These are phyloP conservation scores for Xerocomus amazonicus DNA, from an alignment of 1,284 basidiomycete species.

Conservation along the genomic window DNA sequence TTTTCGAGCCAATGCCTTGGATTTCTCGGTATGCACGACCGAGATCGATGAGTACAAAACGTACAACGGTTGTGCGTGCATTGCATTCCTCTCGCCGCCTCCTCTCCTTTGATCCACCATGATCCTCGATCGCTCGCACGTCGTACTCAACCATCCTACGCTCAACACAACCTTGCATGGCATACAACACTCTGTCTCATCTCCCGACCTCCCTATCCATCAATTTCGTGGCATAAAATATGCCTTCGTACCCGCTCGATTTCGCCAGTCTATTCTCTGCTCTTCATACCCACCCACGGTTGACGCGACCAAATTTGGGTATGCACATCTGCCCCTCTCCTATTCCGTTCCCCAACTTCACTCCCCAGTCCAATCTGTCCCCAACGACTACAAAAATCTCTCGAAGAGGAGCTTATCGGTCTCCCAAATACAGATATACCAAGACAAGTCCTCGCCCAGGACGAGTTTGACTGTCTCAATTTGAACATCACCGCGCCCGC, in stretches of 20 bases:
- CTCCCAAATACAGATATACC: conserved; percentile 53
- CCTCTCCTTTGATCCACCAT: conserved; percentile 15
- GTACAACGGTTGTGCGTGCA: conserved; percentile 5
- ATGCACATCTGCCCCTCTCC: conserved; percentile 14
- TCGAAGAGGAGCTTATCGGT: conserved; percentile 62
- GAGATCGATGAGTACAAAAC: conserved; percentile 25
- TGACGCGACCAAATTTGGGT: conserved; percentile 66
- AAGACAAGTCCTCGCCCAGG: conserved; percentile 52
- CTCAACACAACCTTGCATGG: conserved; percentile 65
- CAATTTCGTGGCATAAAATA: conserved; percentile 76
- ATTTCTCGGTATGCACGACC: conserved; percentile 21
- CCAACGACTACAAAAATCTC: conserved; percentile 46
- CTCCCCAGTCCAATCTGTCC: conserved; percentile 65
- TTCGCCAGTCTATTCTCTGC: conserved; percentile 63
- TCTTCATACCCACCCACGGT: conserved; percentile 53
- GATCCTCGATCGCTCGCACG: conserved; percentile 26
- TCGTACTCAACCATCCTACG: conserved; percentile 44
- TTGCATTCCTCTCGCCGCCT: not conserved
- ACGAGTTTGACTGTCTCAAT: conserved; percentile 75
- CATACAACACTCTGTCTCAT: conserved; percentile 55
- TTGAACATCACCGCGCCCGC: conserved; percentile 72
- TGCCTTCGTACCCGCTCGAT: conserved; percentile 66
- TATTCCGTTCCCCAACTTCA: conserved; percentile 3
- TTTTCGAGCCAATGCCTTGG: conserved; percentile 17
- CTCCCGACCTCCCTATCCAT: conserved; percentile 51